Evolutionary conservation across 2,329 filamentous ascomycete species (phyloP), one percentile per base, ranked within the genome.

Genomic region (Colletotrichum incanum): DNA sequence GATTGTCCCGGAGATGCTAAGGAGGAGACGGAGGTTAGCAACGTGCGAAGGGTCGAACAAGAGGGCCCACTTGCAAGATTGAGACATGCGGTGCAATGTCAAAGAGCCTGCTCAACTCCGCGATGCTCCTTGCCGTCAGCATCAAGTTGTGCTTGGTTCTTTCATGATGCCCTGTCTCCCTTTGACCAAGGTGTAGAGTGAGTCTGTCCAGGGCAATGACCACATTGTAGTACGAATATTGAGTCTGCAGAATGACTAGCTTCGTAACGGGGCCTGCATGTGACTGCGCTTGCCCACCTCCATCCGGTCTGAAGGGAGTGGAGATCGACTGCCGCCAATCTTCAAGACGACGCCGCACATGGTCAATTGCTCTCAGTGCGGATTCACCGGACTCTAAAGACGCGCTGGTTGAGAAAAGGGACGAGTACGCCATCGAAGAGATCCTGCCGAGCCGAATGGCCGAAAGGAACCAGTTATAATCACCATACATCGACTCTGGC

Each of bases 371-470:
- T 8, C 69, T 64, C 34, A 75, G 67, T 49, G 74, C 73, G 34
- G 68, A 28, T 16, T 28, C 18, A 5, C 31, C 5, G 11, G 76
- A 67, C 16, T 76, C 77, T n/a, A 74, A 67, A 1, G 76, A 76
- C 0, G 80, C 80, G 26, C 75, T 82, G 45, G 81, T 75, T 2
- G 81, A 82, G 72, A 82, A 83, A 0, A 84, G 76, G 6, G 75
- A 73, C 7, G 73, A 76, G 69, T 82, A 82, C 1, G 78, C 77
- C 9, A 76, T 75, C 1, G 82, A 82, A 1, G 79, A 64, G 7
- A 84, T 68, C 8, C 82, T 74, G 41, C 73, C 72, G 43, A 81
- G 76, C 2, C 79, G 76, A 23, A 79, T 76, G 20, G 76, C 76
- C 1, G 77, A 72, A 2, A 80, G 55, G 45, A 83, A 79, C 79